Evolutionary conservation across 371 early-diverging fungal species (phyloP).

Genomic region (Saksenaea oblongispora): DNA sequence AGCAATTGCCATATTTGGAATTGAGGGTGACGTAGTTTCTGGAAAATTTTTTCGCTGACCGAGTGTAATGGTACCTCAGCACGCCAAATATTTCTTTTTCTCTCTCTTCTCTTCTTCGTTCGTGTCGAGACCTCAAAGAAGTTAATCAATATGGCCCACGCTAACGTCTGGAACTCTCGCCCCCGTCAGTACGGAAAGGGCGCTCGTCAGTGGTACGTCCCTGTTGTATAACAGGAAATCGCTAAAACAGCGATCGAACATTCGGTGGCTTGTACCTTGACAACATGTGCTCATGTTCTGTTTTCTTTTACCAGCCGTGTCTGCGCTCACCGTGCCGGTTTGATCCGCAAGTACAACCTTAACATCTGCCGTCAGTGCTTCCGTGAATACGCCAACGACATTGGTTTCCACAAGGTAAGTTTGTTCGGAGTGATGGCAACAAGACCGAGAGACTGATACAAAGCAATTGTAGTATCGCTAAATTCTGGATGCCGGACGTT

Average conservation of each 20-base stretch:
- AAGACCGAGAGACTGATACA: neutral
- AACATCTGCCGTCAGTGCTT: conserved; percentile 99
- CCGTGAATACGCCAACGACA: conserved; percentile 98
- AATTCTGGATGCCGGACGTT: conserved; percentile 5
- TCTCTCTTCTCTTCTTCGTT: conserved; percentile 19
- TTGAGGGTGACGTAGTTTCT: conserved; percentile 6
- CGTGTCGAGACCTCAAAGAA: conserved; percentile 20
- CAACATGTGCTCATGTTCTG: neutral
- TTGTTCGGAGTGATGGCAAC: neutral
- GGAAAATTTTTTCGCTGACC: conserved; percentile 6
- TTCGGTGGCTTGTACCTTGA: neutral
- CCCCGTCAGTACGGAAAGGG: conserved; percentile 98
- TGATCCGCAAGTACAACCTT: conserved; percentile 99
- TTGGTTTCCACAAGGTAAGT: conserved; percentile 94
- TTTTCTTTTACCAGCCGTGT: conserved; percentile 75
- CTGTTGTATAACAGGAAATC: neutral
- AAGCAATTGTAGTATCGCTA: conserved; percentile 23
- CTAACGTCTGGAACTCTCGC: conserved; percentile 94
- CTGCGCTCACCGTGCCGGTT: conserved; percentile 98
- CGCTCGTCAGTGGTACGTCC: conserved; percentile 94
- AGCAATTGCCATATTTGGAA: no score
- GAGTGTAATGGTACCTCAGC: conserved; percentile 9
- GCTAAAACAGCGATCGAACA: neutral
- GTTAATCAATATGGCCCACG: conserved; percentile 88
- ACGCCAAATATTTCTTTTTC: conserved; percentile 13